phyloP scores from a whole-genome alignment of 805 yeast genomes.

The Saccharomycopsis selenospora region DNA sequence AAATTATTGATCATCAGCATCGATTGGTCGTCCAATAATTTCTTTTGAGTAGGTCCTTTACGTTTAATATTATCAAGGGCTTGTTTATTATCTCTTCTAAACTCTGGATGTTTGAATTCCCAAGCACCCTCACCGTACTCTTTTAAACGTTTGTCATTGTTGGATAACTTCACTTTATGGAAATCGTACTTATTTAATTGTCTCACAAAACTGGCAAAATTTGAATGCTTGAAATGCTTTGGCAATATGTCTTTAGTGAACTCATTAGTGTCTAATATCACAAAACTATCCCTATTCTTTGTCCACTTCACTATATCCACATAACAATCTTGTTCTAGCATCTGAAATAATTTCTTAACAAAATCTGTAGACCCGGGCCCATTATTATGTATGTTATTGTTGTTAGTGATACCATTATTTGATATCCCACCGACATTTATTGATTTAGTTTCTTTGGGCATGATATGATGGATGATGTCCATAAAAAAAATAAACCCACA shows the following conservation, averaged over 20 bases:
- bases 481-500: too few relatives aligned
- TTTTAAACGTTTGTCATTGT: constrained; percentile 43
- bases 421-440: neutral
- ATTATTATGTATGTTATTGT: neutral
- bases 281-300: constrained; percentile 74
- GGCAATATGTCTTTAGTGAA: constrained; percentile 87
- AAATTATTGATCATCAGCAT: constrained; percentile 21
- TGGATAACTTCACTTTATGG: constrained; percentile 81
- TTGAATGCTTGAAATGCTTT: constrained; percentile 87
- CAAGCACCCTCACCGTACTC: constrained; percentile 76
- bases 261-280: constrained; percentile 82
- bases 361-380: constrained; percentile 59
- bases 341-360: constrained; percentile 70
- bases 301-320: constrained; percentile 81
- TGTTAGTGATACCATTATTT: neutral
- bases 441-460: neutral
- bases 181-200: constrained; percentile 96
- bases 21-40: constrained; percentile 24
- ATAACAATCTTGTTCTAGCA: constrained; percentile 79
- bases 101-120: constrained; percentile 93
- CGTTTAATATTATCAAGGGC: constrained; percentile 82
- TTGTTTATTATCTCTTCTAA: constrained; percentile 66
- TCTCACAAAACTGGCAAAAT: constrained; percentile 90
- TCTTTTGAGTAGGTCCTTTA: constrained; percentile 59
- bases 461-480: too few relatives aligned